These are phyloP conservation scores for Byssochlamys sp. DNA, from an alignment of 2,329 filamentous ascomycete species.

Conservation along the genomic window DNA sequence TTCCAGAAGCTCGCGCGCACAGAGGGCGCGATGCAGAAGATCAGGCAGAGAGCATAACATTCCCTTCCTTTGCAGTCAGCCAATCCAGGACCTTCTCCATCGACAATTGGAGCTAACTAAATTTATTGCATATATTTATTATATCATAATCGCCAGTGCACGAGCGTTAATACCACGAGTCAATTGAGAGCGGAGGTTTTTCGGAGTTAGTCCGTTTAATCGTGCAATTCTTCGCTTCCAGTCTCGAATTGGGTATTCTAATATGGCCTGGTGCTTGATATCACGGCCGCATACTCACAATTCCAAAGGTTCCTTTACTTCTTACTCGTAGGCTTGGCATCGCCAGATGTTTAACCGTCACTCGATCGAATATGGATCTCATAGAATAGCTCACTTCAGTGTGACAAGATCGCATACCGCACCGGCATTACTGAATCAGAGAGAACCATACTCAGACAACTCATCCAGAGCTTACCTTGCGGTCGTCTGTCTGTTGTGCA, in stretches of 20 bases:
- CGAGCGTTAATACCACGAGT: no score
- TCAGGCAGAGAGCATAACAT: slow-evolving; percentile 4
- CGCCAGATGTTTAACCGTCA: background rate
- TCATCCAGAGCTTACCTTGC: background rate
- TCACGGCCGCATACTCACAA: background rate
- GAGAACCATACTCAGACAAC: background rate
- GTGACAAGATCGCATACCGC: background rate
- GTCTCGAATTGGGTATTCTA: background rate
- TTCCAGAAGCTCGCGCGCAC: slow-evolving; percentile 10
- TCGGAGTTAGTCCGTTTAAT: no score
- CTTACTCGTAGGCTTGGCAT: background rate
- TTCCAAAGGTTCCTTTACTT: background rate
- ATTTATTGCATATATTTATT: no score
- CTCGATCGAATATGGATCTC: background rate
- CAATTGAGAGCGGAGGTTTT: no score
- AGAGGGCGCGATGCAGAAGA: slow-evolving; percentile 6
- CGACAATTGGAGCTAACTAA: no score
- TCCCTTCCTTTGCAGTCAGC: no score
- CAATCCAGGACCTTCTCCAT: no score
- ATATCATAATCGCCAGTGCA: no score
- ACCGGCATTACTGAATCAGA: background rate
- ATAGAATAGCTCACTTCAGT: background rate
- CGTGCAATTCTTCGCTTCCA: background rate
- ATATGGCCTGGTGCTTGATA: background rate
- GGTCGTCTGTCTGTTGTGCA: slow-evolving; percentile 6